Base-by-base conservation (phyloP, 1,139 yeast species). In the Scheffersomyces parashehatae region DNA sequence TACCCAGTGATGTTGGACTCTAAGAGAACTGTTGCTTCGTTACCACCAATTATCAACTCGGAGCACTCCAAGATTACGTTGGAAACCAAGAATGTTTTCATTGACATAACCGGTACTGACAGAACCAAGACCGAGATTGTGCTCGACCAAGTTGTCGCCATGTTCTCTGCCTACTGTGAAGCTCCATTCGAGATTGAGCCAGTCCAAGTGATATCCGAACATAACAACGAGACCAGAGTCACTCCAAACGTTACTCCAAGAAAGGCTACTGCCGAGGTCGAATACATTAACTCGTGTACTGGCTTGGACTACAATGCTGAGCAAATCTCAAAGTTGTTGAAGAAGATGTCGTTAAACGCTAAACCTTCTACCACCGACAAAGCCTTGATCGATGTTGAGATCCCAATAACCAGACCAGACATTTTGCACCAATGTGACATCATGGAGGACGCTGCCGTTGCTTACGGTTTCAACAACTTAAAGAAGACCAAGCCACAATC, bases 401-500 rank as follows among this genome's bases (percentile, higher is more conserved):
- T 93, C 48, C 99, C 99, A 53, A 84, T 89, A 56, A 93, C 99
- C 37, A 85, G 99, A 73, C 84, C 98, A 8, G 99, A 95, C 67
- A 81, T 95, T 50, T 79, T 95, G 60, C 99, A 95, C 68, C 96
- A 90, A 67, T 93, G 99, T 77, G 99, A 95, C 68, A 86, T 95
- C 55, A 88, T 95, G 96, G 99, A 95, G 69, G 99, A 95, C 67
- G 97, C 91, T 38, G 99, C 97, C 41, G 86, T 95, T 62, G 96
- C 90, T 30, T 95, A 90, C 64, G 99, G 99, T 47, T 95, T 85
- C 76, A 88, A 91, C 70, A 89, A 88, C 65, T 78, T 95, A 61
- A 78, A 78, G 50, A 88, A 85, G 68, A 84, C 96, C 44, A 86
- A 86, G 64, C 95, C 96, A 48, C 74, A 83, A 54, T 77, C 91